Evolutionary conservation across 2,329 filamentous ascomycete genomes (phyloP).

Genomic region (Biscogniauxia mediterranea): DNA sequence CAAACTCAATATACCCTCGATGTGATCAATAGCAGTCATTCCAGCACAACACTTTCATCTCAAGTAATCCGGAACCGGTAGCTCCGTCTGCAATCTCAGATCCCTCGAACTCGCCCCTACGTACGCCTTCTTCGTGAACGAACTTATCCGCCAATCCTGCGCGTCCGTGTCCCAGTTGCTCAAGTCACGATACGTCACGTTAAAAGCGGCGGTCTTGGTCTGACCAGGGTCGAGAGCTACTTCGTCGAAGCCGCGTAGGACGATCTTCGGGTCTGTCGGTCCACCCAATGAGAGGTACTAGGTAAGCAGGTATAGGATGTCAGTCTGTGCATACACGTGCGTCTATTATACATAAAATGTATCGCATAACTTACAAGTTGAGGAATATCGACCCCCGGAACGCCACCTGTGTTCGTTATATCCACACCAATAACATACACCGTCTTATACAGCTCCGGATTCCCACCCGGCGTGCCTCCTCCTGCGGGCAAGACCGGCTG

Average conservation of each 20-base stretch:
- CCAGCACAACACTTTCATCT: not conserved
- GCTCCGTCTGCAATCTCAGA: conserved; percentile 17
- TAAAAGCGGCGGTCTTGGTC: conserved; percentile 62
- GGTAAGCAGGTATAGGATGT: conserved; percentile 2
- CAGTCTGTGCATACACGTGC: not conserved
- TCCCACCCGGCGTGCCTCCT: conserved; percentile 59
- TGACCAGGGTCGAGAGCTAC: conserved; percentile 67
- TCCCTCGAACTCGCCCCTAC: conserved; percentile 46
- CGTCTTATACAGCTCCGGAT: conserved; percentile 64
- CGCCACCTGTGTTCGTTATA: conserved; percentile 67
- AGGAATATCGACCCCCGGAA: conserved; percentile 66
- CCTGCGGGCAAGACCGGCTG: conserved; percentile 51
- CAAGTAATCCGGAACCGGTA: conserved; percentile 5
- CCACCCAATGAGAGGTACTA: conserved; percentile 75
- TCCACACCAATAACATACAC: conserved; percentile 64
- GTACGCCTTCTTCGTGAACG: conserved; percentile 49
- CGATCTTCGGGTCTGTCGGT: conserved; percentile 62
- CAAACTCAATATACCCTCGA: not conserved
- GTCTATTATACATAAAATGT: not conserved
- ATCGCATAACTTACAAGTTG: conserved; percentile 51
- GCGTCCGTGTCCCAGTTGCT: conserved; percentile 76
- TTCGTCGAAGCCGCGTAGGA: conserved; percentile 79
- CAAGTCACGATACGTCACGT: conserved; percentile 75
- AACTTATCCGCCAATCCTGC: conserved; percentile 75
- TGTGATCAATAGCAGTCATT: not conserved